These are phyloP conservation scores for Saccharomyces hybrid DNA, from an alignment of 1,139 yeast species.

Conservation along the genomic window DNA sequence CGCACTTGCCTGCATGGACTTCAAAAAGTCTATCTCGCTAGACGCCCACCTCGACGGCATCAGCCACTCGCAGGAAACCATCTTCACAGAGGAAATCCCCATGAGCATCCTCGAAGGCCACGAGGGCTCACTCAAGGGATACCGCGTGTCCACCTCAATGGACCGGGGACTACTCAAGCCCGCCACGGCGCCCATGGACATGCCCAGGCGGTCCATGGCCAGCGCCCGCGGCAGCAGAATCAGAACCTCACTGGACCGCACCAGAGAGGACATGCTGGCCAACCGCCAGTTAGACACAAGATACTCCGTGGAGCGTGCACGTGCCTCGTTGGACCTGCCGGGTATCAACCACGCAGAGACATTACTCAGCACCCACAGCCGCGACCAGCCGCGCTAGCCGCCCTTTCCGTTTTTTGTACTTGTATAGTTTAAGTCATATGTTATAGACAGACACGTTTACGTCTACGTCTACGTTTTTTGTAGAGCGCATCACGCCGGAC, in stretches of 20 bases:
- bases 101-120: conserved; percentile 22
- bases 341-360: conserved; percentile 34
- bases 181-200: conserved; percentile 5
- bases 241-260: conserved; percentile 33
- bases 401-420: too few species aligned
- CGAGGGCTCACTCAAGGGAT: conserved; percentile 10
- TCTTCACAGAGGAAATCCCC: conserved; percentile 26
- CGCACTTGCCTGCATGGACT: background rate
- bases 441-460: background rate
- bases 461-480: background rate
- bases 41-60: conserved; percentile 3
- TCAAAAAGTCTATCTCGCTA: background rate
- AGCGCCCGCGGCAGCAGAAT: background rate
- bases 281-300: conserved; percentile 32
- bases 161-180: background rate
- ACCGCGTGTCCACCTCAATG: conserved; percentile 5
- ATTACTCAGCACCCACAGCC: conserved; percentile 22
- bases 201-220: background rate
- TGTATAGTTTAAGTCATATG: background rate
- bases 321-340: conserved; percentile 35
- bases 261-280: conserved; percentile 32
- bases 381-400: background rate
- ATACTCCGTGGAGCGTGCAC: conserved; percentile 34
- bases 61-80: conserved; percentile 18
- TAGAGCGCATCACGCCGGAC: background rate